Evolutionary conservation across 2,329 filamentous ascomycete genomes (phyloP), one percentile per base, ranked within the genome.

Genomic region (Colletotrichum eleusines): DNA sequence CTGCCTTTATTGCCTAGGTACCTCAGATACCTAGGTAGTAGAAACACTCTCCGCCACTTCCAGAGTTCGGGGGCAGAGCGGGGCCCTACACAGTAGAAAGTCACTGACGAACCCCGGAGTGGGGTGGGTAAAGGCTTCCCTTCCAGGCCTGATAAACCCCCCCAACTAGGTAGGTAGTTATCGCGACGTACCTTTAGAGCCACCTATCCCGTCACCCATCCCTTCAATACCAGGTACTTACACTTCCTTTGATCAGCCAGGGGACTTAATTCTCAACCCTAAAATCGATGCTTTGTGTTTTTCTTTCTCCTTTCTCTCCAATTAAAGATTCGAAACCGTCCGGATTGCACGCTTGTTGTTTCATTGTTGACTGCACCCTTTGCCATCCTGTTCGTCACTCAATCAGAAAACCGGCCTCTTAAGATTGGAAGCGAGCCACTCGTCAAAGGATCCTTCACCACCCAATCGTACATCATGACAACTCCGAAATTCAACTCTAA

Each of bases 401-500:
- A 12, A 26, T 26, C 14, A 51, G 33, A 51, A 6, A 50, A 35
- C 20, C 16, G 33, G n/a, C 33, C 7, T 26, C 12, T 44, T 4
- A 46, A 26, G 23, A 38, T 40, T 38, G 38, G 50, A 26, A 31
- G 20, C 11, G n/a, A 14, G 28, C 26, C 46, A 40, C 40, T 26
- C 18, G 6, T 51, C 55, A 46, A 73, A 69, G n/a, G 35, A 18
- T 16, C 51, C 28, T 40, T 38, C 33, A 35, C 26, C 31, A 44
- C 61, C 38, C 54, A 48, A 20, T 57, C 69, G 26, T 31, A 71
- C 71, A 80, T 54, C 72, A 86, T 84, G 82, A 78, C 83, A 51
- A 82, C 81, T 3, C 75, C 81, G 50, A 84, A 84, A 75, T 82
- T 92, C 84, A 94, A 92, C 80, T 89, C 91, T 76, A 94, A 94